These are phyloP conservation scores for Auxenochlorella pyrenoidosa DNA, from an alignment of 139 green algal species.

Conservation along the genomic window DNA sequence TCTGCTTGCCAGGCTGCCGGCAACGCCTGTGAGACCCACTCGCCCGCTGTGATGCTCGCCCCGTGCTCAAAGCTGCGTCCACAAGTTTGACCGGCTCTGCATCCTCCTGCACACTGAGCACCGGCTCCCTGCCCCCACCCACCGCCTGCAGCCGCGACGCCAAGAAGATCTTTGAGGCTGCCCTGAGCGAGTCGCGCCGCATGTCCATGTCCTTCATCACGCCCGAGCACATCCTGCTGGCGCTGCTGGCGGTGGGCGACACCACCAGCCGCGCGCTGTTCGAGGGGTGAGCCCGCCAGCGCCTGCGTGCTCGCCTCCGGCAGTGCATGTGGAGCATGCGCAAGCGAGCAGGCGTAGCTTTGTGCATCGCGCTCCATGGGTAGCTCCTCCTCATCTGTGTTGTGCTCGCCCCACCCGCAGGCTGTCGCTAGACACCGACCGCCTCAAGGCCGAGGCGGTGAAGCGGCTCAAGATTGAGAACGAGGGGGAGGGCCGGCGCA, in stretches of 20 bases:
- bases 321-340: too few species aligned
- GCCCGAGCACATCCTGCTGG: conserved; percentile 92
- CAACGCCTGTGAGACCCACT: not conserved
- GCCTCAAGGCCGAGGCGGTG: conserved; percentile 61
- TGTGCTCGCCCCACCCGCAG: conserved; percentile 26
- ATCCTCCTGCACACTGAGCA: not conserved
- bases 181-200: conserved; percentile 82
- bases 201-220: conserved; percentile 87
- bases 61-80: too few species aligned
- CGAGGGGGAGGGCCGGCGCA: conserved; percentile 54
- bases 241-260: conserved; percentile 69
- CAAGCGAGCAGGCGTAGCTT: too few species aligned
- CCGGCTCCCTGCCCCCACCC: not conserved
- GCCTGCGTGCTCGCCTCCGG: too few species aligned
- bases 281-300: conserved; percentile 48
- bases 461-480: conserved; percentile 69
- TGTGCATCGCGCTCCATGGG: too few species aligned
- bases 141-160: conserved; percentile 51
- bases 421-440: conserved; percentile 59
- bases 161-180: conserved; percentile 86
- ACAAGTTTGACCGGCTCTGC: too few species aligned
- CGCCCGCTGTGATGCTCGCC: too few species aligned
- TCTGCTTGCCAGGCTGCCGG: not conserved
- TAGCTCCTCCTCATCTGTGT: too few species aligned
- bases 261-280: conserved; percentile 49